A percentile compares a stretch with the other conserved stretches of the same genome.
phyloP scores from a whole-genome alignment of 352 stramenopile species.

The Thalassiosira oceanica region DNA sequence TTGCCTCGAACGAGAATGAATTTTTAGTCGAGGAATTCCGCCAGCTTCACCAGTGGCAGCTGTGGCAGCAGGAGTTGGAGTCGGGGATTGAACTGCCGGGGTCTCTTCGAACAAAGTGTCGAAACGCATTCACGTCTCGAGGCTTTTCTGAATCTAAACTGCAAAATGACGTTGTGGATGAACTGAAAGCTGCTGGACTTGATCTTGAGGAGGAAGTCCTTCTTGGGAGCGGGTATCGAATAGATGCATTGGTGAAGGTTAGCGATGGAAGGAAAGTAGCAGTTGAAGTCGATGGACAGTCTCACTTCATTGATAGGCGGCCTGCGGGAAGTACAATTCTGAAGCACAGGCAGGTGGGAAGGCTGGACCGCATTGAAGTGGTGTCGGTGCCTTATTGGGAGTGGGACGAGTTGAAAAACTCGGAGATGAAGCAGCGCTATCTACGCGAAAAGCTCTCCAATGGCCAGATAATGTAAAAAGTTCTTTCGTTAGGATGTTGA shows the following conservation, averaged over 20 bases:
- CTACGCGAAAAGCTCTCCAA: conserved; percentile 7
- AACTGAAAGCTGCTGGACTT: conserved; percentile 2
- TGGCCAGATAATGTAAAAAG: too few species aligned
- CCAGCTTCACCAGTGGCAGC: conserved; percentile 15
- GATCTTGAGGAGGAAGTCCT: conserved; percentile 6
- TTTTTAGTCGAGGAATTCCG: conserved; percentile 6
- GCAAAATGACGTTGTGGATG: conserved; percentile 6
- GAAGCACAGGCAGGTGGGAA: conserved; percentile 25
- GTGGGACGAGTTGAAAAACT: conserved; percentile 16
- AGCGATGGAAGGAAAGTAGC: conserved; percentile 2
- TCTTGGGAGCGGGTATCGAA: conserved; percentile 4
- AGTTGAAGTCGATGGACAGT: conserved; percentile 11
- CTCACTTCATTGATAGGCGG: conserved; percentile 7
- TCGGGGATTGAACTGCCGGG: not conserved
- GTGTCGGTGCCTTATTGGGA: conserved; percentile 44
- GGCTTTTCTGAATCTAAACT: conserved; percentile 1
- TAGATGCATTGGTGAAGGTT: conserved; percentile 10
- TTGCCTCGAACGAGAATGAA: not conserved
- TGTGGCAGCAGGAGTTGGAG: conserved; percentile 3
- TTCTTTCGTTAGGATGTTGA: too few species aligned
- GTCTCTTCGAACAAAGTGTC: conserved; percentile 1
- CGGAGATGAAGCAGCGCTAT: conserved; percentile 25
- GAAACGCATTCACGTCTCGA: not conserved
- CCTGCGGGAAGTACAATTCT: conserved; percentile 12
- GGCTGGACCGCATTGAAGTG: conserved; percentile 26